Evolutionary conservation across 345 rosid species (phyloP).

Genomic region (Ailanthus altissimus): DNA sequence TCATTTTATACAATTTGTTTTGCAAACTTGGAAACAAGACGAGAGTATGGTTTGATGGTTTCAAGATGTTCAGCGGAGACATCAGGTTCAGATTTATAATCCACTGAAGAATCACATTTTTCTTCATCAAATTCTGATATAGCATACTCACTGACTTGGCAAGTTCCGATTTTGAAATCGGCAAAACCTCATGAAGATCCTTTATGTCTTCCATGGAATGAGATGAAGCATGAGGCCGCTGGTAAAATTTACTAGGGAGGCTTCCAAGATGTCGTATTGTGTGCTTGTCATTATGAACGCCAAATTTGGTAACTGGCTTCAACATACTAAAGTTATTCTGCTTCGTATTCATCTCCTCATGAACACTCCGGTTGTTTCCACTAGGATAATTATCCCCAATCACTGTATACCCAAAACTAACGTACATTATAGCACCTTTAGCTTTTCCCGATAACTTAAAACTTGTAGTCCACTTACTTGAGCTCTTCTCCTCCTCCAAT

Average conservation of each 20-base stretch:
- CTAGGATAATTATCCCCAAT: slow-evolving; percentile 53
- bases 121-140: slow-evolving; percentile 55
- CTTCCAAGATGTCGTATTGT: slow-evolving; percentile 42
- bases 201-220: slow-evolving; percentile 54
- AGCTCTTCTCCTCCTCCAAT: slow-evolving; percentile 86
- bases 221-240: slow-evolving; percentile 32
- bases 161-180: slow-evolving; percentile 49
- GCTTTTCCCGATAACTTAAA: slow-evolving; percentile 82
- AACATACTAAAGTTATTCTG: slow-evolving; percentile 37
- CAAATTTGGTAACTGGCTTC: slow-evolving; percentile 38
- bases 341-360: slow-evolving; percentile 37
- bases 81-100: slow-evolving; percentile 43
- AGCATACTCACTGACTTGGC: slow-evolving; percentile 37
- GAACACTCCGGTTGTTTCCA: slow-evolving; percentile 38
- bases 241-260: slow-evolving; percentile 44
- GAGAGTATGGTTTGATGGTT: slow-evolving; percentile 30
- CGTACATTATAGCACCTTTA: slow-evolving; percentile 66
- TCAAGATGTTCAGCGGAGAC: slow-evolving; percentile 37
- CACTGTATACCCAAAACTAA: slow-evolving; percentile 82
- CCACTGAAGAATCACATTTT: slow-evolving; percentile 41
- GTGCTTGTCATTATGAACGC: slow-evolving; percentile 41
- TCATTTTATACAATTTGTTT: slow-evolving; percentile 38
- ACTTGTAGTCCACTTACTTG: slow-evolving; percentile 91
- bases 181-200: slow-evolving; percentile 81
- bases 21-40: slow-evolving; percentile 28